phyloP scores from a whole-genome alignment of 2,329 filamentous ascomycete genomes.

The Scolecobasidium constrictum region DNA sequence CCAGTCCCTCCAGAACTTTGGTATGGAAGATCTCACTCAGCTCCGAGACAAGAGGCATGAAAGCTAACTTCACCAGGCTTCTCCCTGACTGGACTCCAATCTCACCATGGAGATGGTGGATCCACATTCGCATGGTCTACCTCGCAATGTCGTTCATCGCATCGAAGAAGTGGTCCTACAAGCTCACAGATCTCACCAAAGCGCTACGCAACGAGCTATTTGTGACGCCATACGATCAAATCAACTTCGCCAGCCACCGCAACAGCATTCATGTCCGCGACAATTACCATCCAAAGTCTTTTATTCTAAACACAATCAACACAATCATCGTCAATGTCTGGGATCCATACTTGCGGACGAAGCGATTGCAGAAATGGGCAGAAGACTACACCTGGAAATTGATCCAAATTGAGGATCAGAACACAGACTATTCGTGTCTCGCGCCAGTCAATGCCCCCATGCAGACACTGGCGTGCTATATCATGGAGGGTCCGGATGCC shows the following conservation, averaged over 20 bases:
- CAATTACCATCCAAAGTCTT: conserved; percentile 89
- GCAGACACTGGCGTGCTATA: conserved; percentile 80
- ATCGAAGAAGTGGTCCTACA: conserved; percentile 70
- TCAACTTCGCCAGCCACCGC: conserved; percentile 66
- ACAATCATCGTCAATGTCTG: conserved; percentile 71
- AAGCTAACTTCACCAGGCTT: conserved; percentile 45
- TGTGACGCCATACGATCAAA: conserved; percentile 62
- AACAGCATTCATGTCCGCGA: conserved; percentile 72
- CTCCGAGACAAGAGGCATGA: background rate
- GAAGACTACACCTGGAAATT: conserved; percentile 75
- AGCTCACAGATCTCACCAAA: conserved; percentile 62
- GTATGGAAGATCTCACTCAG: conserved; percentile 34
- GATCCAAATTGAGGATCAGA: conserved; percentile 83
- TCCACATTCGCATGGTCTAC: conserved; percentile 96
- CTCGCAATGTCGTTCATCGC: conserved; percentile 84
- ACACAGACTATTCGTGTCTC: conserved; percentile 77
- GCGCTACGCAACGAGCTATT: conserved; percentile 74
- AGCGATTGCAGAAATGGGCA: conserved; percentile 55
- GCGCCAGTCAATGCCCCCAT: conserved; percentile 85
- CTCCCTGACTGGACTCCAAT: conserved; percentile 84
- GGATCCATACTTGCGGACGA: conserved; percentile 63
- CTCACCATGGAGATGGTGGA: conserved; percentile 93
- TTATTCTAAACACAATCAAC: conserved; percentile 68
- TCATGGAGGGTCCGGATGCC: conserved; percentile 69
- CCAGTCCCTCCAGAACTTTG: conserved; percentile 89